Evolutionary conservation across 306 rosid species (phyloP).

Genomic region (Erythrophleum fordii): DNA sequence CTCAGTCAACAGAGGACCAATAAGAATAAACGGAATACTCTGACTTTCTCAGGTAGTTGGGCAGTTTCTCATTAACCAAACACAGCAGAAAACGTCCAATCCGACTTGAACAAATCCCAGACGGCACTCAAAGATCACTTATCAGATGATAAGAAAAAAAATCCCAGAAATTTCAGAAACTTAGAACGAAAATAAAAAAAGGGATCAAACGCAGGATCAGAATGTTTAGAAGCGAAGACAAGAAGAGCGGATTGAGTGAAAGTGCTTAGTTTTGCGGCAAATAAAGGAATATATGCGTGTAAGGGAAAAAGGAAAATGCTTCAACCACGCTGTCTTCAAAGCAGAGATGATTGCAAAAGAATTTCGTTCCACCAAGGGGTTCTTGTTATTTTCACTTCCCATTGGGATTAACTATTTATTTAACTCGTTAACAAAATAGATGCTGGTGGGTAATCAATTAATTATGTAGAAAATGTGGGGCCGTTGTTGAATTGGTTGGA

Average conservation of each 20-base stretch:
- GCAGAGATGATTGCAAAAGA: too few relatives aligned
- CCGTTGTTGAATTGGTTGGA: conserved; percentile 9
- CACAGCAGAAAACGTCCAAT: conserved; percentile 19
- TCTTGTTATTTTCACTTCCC: not conserved
- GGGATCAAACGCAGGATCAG: conserved; percentile 40
- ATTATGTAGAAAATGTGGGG: not conserved
- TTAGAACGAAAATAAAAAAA: conserved; percentile 14
- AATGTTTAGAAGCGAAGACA: conserved; percentile 37
- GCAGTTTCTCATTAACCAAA: conserved; percentile 43
- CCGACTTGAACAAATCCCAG: not conserved
- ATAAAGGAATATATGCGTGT: conserved; percentile 54
- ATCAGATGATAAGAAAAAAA: conserved; percentile 21
- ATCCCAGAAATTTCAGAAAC: conserved; percentile 18
- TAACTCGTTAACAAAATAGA: not conserved
- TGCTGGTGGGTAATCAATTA: conserved; percentile 10
- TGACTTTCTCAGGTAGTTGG: conserved; percentile 36
- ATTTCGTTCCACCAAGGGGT: too few relatives aligned
- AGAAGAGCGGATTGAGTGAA: conserved; percentile 36
- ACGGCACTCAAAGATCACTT: conserved; percentile 13
- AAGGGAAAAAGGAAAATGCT: conserved; percentile 7
- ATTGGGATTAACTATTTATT: conserved; percentile 11
- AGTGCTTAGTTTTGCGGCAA: conserved; percentile 45
- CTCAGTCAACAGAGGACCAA: conserved; percentile 18
- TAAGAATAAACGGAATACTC: not conserved
- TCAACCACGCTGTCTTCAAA: conserved; percentile 36